Evolutionary conservation across 2,329 filamentous ascomycete genomes (phyloP), one percentile per base, ranked within the genome.

Genomic region (Sporothrix protearum): DNA sequence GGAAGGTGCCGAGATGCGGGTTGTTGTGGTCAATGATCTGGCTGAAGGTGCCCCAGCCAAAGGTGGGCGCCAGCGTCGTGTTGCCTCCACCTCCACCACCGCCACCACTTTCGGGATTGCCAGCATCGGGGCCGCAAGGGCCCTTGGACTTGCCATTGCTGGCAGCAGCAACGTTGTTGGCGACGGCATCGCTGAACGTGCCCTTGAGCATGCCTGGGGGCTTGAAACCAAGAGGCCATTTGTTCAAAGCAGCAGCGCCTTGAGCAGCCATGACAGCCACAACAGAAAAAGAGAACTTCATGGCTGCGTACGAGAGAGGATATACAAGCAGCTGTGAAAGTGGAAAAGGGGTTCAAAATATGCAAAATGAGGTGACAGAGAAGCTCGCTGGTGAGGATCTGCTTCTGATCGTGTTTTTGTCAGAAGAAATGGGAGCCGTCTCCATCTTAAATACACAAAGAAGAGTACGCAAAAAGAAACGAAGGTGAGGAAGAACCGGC

Each of bases 1-100:
- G 75, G 73, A 83, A 83, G 51, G 81, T 83, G 72, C 81, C 81
- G 25, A 80, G 79, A 14, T 73, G 71, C n/a, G 81, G 80, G 75
- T 82, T 78, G 68, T 75, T 61, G 78, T 83, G 82, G 75, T 83
- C 81, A 71, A 83, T 77, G 45, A 82, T 77, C 79, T 83, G 81
- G 72, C 81, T 77, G 69, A 83, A 83, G 19, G 73, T 73, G 61
- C 75, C 75, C 71, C 70, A 73, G 69, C 75, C 75, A 8, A 36
- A 71, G 7, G 51, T 68, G 5, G 68, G 53, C 3, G 49, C 71
- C 3, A 49, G 19, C 36, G 59, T 39, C n/a, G 59, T 42, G 33
- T 36, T 28, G 12, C 59, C 59, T 25, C 57, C 33, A 28, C 59
- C 36, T 4, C 33, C 33, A 28, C 33, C 22, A 19, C 53, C 33